These are phyloP conservation scores for Calonectria hawksworthii DNA, from an alignment of 2,329 filamentous ascomycete genomes.

Conservation along the genomic window DNA sequence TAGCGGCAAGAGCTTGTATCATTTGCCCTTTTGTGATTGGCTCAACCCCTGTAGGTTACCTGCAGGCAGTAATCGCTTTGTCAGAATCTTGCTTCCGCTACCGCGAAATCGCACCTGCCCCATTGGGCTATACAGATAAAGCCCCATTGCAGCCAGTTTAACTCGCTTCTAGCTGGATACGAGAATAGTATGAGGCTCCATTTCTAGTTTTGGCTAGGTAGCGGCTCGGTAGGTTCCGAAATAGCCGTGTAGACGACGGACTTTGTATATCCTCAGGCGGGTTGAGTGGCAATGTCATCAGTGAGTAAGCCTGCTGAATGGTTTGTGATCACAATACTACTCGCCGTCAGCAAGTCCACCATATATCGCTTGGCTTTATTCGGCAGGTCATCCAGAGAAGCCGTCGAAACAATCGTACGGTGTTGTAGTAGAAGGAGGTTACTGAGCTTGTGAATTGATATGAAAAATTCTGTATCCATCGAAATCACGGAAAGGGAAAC, in stretches of 20 bases:
- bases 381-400: not conserved
- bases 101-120: not conserved
- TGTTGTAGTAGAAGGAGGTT: not conserved
- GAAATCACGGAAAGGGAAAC: not conserved
- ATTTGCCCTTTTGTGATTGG: not conserved
- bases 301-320: not conserved
- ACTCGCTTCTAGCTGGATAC: not conserved
- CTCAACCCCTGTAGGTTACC: not conserved
- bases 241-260: not conserved
- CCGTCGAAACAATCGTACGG: not conserved
- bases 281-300: not conserved
- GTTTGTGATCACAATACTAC: not conserved
- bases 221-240: not conserved
- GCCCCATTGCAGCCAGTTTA: not conserved
- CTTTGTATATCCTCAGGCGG: not conserved
- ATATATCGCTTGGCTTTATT: not conserved
- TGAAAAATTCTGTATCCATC: not conserved
- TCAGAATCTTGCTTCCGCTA: not conserved
- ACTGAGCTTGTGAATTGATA: not conserved
- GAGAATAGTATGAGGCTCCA: not conserved
- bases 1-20: not conserved
- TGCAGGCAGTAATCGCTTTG: not conserved
- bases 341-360: not conserved
- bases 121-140: not conserved
- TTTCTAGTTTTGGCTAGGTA: not conserved